A percentile compares a stretch with the other conserved stretches of the same genome.
Conservation (phyloP, 306 rosid genomes). For the Vigna radiata region DNA sequence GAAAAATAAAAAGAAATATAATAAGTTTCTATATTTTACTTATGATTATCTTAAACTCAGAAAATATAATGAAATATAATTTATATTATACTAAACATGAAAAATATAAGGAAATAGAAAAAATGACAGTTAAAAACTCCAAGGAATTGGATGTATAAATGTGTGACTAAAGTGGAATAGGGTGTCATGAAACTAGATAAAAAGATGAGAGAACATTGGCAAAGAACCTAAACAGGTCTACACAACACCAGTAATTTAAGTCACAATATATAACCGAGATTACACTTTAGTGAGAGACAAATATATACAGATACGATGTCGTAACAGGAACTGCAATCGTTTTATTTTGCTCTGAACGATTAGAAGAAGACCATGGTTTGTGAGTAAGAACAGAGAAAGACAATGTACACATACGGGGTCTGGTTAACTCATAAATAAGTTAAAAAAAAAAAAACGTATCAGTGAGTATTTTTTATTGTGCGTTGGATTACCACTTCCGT, state of each 20-base stretch:
- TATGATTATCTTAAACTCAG: no score
- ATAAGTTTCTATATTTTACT: no score
- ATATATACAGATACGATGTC: neutral
- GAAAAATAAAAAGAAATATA: no score
- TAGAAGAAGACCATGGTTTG: neutral
- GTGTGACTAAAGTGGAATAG: neutral
- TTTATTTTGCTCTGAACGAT: neutral
- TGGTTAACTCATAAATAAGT: neutral
- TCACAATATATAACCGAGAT: neutral
- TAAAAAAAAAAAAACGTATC: neutral
- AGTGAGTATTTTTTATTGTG: constrained; percentile 16
- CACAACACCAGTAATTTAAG: constrained; percentile 8
- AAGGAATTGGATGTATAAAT: neutral
- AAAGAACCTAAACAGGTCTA: neutral
- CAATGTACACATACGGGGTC: neutral
- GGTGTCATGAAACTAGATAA: neutral
- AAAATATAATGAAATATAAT: no score
- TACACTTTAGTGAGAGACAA: neutral
- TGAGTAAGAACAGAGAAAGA: neutral
- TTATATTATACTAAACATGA: no score
- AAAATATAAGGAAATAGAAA: no score
- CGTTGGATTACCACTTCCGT: constrained; percentile 12
- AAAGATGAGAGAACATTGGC: neutral
- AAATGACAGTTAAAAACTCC: no score
- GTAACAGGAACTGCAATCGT: neutral